Conservation (phyloP, 805 yeast genomes). For the Candida rishiriensis region DNA sequence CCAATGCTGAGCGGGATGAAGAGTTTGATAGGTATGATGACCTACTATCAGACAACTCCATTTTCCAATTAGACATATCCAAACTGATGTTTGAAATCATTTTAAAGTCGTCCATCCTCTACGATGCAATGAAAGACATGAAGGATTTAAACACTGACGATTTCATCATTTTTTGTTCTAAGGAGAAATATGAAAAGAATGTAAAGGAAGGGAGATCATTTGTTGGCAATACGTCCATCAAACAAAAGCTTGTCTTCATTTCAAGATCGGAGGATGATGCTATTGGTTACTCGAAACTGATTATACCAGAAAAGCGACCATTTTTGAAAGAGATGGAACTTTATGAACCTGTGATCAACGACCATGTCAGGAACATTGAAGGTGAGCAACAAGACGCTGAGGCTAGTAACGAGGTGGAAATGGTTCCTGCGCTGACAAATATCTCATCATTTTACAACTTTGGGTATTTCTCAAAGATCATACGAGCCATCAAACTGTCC, state of each 20-base stretch:
- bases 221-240: constrained; percentile 7
- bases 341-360: constrained; percentile 17
- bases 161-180: constrained; percentile 42
- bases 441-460: constrained; percentile 49
- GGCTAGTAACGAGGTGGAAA: constrained; percentile 1
- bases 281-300: constrained; percentile 65
- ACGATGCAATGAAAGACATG: constrained; percentile 51
- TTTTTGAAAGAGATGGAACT: constrained; percentile 58
- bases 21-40: constrained; percentile 14
- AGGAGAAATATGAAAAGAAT: constrained; percentile 6
- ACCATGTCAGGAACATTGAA: neutral
- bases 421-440: constrained; percentile 22
- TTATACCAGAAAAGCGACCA: constrained; percentile 58
- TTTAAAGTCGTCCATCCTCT: constrained; percentile 47
- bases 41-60: constrained; percentile 26
- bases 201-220: too few relatives aligned
- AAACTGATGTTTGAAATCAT: constrained; percentile 47
- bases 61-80: constrained; percentile 34
- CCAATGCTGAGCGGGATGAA: constrained; percentile 19
- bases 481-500: constrained; percentile 46
- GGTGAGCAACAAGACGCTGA: neutral
- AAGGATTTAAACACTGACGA: constrained; percentile 50
- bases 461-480: constrained; percentile 40
- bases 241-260: constrained; percentile 47
- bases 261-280: constrained; percentile 54